Evolutionary conservation across 2,329 filamentous ascomycete genomes (phyloP).

Genomic region (Cryphonectria naterciae): DNA sequence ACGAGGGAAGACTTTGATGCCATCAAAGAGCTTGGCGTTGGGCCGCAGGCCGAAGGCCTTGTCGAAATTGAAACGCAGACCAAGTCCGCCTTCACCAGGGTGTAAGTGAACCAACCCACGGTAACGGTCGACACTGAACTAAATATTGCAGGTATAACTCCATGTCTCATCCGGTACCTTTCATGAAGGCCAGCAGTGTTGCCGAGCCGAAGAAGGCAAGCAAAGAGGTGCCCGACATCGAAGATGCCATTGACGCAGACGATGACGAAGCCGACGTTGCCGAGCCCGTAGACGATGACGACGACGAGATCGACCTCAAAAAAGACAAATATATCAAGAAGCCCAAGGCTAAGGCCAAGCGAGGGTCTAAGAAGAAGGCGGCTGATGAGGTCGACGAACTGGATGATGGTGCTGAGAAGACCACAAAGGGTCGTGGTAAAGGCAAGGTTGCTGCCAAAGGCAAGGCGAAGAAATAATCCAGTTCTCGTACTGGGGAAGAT

Average conservation of each 20-base stretch:
- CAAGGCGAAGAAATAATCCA: constrained; percentile 50
- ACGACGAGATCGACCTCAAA: constrained; percentile 80
- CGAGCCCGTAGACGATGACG: constrained; percentile 66
- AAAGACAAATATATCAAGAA: constrained; percentile 97
- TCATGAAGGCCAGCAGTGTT: constrained; percentile 89
- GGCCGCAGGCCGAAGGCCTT: constrained; percentile 74
- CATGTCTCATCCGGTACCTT: constrained; percentile 85
- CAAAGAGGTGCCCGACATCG: constrained; percentile 85
- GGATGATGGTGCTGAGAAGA: constrained; percentile 56
- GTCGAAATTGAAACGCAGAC: constrained; percentile 83
- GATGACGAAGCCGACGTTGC: constrained; percentile 75
- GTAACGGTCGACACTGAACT: constrained; percentile 27
- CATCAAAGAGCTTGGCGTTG: constrained; percentile 88
- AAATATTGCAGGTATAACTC: constrained; percentile 71
- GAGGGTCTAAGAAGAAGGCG: constrained; percentile 48
- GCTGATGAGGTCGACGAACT: constrained; percentile 54
- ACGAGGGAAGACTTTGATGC: constrained; percentile 94
- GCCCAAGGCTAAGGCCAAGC: constrained; percentile 70
- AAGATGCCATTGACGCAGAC: constrained; percentile 93
- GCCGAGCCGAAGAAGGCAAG: constrained; percentile 71
- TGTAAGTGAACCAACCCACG: constrained; percentile 59
- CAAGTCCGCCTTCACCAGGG: constrained; percentile 86
- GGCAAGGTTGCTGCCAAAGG: constrained; percentile 48
- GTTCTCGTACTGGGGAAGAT: neutral
- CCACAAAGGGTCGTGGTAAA: constrained; percentile 53